phyloP scores from a whole-genome alignment of 345 rosid species.

The Salix arbutifolia region DNA sequence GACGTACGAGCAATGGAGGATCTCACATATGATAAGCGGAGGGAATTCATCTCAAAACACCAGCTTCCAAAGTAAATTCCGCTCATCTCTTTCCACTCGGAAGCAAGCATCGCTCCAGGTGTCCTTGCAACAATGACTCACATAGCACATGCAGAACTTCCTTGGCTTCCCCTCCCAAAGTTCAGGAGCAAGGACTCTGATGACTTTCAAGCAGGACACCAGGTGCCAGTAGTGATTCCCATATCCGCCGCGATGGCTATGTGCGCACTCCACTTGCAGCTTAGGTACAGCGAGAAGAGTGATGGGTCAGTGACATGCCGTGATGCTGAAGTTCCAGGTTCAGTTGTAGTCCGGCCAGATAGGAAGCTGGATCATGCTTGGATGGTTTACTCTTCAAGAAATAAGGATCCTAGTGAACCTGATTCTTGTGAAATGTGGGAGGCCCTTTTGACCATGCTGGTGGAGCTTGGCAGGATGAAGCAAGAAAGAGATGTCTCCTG shows the following conservation, averaged over 20 bases:
- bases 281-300: conserved; percentile 69
- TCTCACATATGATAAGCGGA: conserved; percentile 55
- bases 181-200: conserved; percentile 28
- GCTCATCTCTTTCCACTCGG: conserved; percentile 54
- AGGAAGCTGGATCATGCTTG: conserved; percentile 58
- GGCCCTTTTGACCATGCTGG: conserved; percentile 54
- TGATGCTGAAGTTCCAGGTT: conserved; percentile 68
- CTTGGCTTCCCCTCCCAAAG: conserved; percentile 48
- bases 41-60: conserved; percentile 55
- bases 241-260: conserved; percentile 58
- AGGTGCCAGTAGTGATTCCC: conserved; percentile 55
- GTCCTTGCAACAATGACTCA: conserved; percentile 57
- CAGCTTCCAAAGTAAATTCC: conserved; percentile 50
- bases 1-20: conserved; percentile 67
- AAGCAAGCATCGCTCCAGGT: conserved; percentile 49
- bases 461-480: conserved; percentile 42
- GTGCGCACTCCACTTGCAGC: conserved; percentile 56
- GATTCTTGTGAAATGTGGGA: conserved; percentile 62
- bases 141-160: conserved; percentile 71
- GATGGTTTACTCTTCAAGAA: conserved; percentile 59
- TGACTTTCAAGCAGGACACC: conserved; percentile 29
- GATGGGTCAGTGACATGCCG: conserved; percentile 59
- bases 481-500: neutral
- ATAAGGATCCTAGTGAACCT: conserved; percentile 39
- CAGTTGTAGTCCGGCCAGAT: conserved; percentile 48